These are phyloP conservation scores for Globisporangium ultimum DNA, from an alignment of 352 stramenopile genomes.

Conservation along the genomic window DNA sequence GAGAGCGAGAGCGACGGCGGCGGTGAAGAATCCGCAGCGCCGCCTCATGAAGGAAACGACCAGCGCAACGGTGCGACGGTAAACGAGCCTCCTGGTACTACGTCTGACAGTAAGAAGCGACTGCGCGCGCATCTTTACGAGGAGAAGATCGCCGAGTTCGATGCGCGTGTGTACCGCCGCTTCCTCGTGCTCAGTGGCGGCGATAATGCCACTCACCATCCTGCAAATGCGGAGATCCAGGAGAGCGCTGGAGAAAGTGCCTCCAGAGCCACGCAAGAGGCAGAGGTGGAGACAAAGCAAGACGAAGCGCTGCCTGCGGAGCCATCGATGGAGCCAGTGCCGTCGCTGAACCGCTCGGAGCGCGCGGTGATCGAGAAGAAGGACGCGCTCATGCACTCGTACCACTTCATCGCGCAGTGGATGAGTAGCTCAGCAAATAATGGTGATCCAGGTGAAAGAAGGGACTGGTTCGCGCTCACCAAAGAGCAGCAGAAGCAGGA, in stretches of 20 bases:
- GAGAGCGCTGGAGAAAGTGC: too few species aligned
- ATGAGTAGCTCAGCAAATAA: neutral
- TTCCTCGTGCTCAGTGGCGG: neutral
- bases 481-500: neutral
- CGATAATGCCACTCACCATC: neutral
- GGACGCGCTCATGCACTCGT: neutral
- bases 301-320: too few species aligned
- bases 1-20: neutral
- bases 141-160: neutral
- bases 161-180: neutral
- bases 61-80: too few species aligned
- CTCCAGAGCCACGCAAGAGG: too few species aligned
- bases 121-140: neutral
- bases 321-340: neutral
- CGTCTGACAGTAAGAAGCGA: too few species aligned
- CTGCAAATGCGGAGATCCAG: too few species aligned
- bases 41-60: too few species aligned
- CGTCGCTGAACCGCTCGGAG: neutral
- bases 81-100: too few species aligned
- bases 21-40: neutral
- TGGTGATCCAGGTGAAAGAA: neutral
- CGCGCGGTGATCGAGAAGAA: conserved; percentile 2
- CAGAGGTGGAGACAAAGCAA: too few species aligned
- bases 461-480: neutral
- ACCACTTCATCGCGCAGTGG: conserved; percentile 8